Evolutionary conservation across 495 filamentous ascomycete species (phyloP).

Genomic region (Entonaema liquescens): DNA sequence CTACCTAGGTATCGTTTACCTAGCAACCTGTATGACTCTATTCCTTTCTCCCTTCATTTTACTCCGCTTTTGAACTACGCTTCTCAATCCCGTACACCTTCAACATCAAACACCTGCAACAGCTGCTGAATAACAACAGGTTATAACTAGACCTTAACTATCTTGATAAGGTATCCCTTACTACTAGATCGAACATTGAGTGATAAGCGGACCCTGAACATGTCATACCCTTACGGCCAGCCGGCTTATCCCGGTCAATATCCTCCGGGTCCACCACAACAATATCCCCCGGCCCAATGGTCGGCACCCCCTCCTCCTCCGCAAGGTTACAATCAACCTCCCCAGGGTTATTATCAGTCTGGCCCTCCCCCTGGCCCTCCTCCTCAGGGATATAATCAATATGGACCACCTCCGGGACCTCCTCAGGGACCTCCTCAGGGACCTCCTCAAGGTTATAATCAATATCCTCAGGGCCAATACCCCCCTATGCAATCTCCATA

Average conservation of each 20-base stretch:
- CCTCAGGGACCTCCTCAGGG: background rate
- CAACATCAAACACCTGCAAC: background rate
- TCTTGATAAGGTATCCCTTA: background rate
- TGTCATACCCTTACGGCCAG: slow-evolving; percentile 40
- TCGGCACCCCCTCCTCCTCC: slow-evolving; percentile 25
- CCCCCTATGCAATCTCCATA: slow-evolving; percentile 50
- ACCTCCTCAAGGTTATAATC: slow-evolving; percentile 50
- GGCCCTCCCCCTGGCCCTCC: slow-evolving; percentile 17
- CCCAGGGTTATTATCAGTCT: slow-evolving; percentile 8
- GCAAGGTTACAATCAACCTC: slow-evolving; percentile 26
- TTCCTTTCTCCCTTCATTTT: background rate
- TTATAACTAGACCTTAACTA: background rate
- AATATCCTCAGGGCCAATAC: slow-evolving; percentile 50
- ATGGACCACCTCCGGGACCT: background rate
- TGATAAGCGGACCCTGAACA: slow-evolving; percentile 16
- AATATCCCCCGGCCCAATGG: slow-evolving; percentile 50
- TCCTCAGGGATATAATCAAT: slow-evolving; percentile 12
- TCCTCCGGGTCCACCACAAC: slow-evolving; percentile 42
- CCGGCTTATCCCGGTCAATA: slow-evolving; percentile 39
- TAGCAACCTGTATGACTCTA: background rate
- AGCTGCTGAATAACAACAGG: background rate
- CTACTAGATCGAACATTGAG: background rate
- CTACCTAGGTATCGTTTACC: background rate
- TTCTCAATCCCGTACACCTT: background rate
- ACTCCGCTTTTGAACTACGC: background rate